phyloP scores from a whole-genome alignment of 371 early-diverging fungal species.

The Mucor circinelloides region DNA sequence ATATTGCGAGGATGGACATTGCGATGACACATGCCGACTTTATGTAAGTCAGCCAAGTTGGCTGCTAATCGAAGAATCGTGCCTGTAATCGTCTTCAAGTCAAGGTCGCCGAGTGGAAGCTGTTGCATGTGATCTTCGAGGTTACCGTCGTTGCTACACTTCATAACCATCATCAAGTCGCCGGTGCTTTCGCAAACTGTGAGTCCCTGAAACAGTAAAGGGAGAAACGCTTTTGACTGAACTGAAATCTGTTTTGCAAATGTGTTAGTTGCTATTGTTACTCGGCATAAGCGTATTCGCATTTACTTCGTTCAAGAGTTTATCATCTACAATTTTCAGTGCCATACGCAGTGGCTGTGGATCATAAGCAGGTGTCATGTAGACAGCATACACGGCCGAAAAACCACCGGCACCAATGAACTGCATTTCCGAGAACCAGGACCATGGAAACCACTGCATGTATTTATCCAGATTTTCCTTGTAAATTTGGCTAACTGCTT shows the following conservation, averaged over 20 bases:
- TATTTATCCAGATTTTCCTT: conserved; percentile 38
- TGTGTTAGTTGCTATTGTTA: not conserved
- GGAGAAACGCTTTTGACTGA: conserved; percentile 50
- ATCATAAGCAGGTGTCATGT: conserved; percentile 41
- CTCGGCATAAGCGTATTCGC: conserved; percentile 8
- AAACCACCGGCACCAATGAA: conserved; percentile 55
- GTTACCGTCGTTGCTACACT: conserved; percentile 47
- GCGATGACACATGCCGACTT: conserved; percentile 48
- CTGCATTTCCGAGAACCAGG: conserved; percentile 52
- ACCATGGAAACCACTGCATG: conserved; percentile 55
- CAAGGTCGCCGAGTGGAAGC: conserved; percentile 44
- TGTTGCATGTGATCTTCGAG: conserved; percentile 51
- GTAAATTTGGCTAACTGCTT: conserved; percentile 42
- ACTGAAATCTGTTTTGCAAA: conserved; percentile 37
- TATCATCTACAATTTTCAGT: conserved; percentile 51
- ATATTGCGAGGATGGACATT: conserved; percentile 51
- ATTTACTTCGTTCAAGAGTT: conserved; percentile 47
- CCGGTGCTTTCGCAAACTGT: conserved; percentile 55
- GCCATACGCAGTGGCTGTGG: conserved; percentile 40
- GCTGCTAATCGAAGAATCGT: conserved; percentile 44
- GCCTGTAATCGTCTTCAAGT: conserved; percentile 49
- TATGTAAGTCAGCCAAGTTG: conserved; percentile 47
- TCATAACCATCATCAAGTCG: conserved; percentile 58
- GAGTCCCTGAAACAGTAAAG: conserved; percentile 47
- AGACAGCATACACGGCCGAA: conserved; percentile 49